Conservation (phyloP, 805 yeast genomes). For the Starmerella scarabaei region DNA sequence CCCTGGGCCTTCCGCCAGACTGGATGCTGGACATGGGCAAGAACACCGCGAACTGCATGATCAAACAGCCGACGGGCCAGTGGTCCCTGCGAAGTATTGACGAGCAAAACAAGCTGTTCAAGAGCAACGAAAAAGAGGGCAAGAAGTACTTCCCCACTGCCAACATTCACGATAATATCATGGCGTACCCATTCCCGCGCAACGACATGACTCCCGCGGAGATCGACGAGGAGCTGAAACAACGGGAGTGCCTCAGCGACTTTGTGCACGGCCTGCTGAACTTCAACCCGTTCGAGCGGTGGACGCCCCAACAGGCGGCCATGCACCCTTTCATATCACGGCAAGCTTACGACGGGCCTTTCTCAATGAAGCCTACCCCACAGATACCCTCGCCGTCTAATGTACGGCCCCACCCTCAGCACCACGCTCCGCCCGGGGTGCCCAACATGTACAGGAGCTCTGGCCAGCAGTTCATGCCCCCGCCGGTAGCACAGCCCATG, state of each 20-base stretch:
- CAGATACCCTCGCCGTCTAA: not conserved
- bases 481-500: constrained; percentile 5
- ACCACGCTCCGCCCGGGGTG: not conserved
- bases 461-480: not conserved
- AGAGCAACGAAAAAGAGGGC: constrained; percentile 55
- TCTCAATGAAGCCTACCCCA: not conserved
- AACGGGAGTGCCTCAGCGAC: constrained; percentile 59
- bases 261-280: constrained; percentile 66
- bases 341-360: constrained; percentile 38
- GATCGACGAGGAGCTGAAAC: constrained; percentile 58
- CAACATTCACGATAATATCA: constrained; percentile 56
- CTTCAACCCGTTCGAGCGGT: constrained; percentile 81
- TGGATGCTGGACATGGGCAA: constrained; percentile 98
- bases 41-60: constrained; percentile 58
- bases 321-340: constrained; percentile 80
- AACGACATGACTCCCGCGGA: constrained; percentile 28
- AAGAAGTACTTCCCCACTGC: constrained; percentile 66
- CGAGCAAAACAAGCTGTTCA: constrained; percentile 38
- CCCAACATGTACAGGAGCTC: not conserved
- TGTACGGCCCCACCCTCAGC: not conserved
- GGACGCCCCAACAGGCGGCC: constrained; percentile 94
- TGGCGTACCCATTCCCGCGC: constrained; percentile 46
- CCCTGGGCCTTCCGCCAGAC: constrained; percentile 74
- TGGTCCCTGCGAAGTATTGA: constrained; percentile 37
- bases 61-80: constrained; percentile 29